Percentiles rank a stretch among this genome's conserved stretches.
Evolutionary conservation across 345 rosid species (phyloP).

Genomic region (Aethionema arabicum): DNA sequence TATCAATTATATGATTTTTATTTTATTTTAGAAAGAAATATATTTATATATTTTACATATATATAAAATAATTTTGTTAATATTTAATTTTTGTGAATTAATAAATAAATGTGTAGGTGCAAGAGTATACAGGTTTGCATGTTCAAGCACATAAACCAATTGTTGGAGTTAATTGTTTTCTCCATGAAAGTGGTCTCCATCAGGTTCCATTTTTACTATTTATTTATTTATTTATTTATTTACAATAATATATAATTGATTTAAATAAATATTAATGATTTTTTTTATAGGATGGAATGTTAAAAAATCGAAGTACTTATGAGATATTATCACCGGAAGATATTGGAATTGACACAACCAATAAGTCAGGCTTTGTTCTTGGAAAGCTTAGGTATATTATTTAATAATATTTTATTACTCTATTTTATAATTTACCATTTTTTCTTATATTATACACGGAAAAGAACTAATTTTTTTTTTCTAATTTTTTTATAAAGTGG

Average conservation of each 20-base stretch:
- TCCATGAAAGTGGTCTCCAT: slow-evolving; percentile 88
- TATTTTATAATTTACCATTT: neutral
- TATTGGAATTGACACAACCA: slow-evolving; percentile 68
- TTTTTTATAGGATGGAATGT: slow-evolving; percentile 76
- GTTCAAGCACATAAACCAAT: slow-evolving; percentile 93
- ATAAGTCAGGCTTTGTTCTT: slow-evolving; percentile 71
- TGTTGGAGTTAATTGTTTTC: slow-evolving; percentile 89
- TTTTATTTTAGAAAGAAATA: neutral
- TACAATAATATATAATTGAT: neutral
- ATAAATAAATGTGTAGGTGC: slow-evolving; percentile 50
- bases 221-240: neutral
- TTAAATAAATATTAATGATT: neutral
- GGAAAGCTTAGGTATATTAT: slow-evolving; percentile 70
- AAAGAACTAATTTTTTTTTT: neutral
- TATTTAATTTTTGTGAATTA: slow-evolving; percentile 1
- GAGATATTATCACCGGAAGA: slow-evolving; percentile 86
- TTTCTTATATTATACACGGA: too few relatives aligned
- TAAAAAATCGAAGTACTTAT: slow-evolving; percentile 82
- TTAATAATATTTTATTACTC: neutral
- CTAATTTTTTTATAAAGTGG: slow-evolving; percentile 49
- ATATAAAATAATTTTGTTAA: neutral
- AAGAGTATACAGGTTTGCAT: slow-evolving; percentile 69
- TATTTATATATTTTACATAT: neutral
- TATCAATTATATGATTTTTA: neutral
- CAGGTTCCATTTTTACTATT: slow-evolving; percentile 64